Base-by-base conservation (phyloP, 192 early-diverging fungal species). In the Entophlyctis luteolus region DNA sequence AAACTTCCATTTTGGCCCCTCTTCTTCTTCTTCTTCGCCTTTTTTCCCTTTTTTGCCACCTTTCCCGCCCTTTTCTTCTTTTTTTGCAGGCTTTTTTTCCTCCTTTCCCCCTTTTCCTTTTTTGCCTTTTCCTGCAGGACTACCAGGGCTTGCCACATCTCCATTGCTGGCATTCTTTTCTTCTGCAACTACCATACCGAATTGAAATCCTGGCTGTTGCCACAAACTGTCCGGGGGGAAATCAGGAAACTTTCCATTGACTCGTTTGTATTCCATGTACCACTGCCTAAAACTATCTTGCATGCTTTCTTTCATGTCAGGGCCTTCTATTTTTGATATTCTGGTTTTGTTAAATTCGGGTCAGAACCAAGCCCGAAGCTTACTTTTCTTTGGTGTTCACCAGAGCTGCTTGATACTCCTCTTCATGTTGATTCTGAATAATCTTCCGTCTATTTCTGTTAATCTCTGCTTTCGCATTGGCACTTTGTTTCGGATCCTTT, bases 191-290 rank as follows among this genome's bases (percentile, higher is more conserved):
- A 27, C 47, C 16, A 79, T 27, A 16, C 72, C 57, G 50, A 86
- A 85, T 52, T 77, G 74, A 69, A 84, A 86, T 20, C 62, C 73
- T 8, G 80, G 75, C 46, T 73, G 56, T 48, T 85, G 60, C 84
- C 84, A 86, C 1, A 73, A 57, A 23, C 67, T 58, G 45, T 86
- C 82, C 1, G 76, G 36, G 8, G 84, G 84, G 38, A 86, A 86
- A 39, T 86, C 84, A 5, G 84, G 84, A 48, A 86, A 86, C 48
- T 83, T 86, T 48, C 75, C 74, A 67, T 79, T 73, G 27, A 77
- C 66, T 28, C 78, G 71, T 59, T 83, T 84, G 76, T 75, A 79
- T 55, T 86, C 84, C 80, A 84, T 86, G 72, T 86, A 86, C 84
- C 84, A 86, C 39, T 83, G 79, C 20, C 84, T 72, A 53, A 86